Evolutionary conservation across 495 filamentous ascomycete genomes (phyloP), one percentile per base, ranked within the genome.

Genomic region (Penicillium verhagenii): DNA sequence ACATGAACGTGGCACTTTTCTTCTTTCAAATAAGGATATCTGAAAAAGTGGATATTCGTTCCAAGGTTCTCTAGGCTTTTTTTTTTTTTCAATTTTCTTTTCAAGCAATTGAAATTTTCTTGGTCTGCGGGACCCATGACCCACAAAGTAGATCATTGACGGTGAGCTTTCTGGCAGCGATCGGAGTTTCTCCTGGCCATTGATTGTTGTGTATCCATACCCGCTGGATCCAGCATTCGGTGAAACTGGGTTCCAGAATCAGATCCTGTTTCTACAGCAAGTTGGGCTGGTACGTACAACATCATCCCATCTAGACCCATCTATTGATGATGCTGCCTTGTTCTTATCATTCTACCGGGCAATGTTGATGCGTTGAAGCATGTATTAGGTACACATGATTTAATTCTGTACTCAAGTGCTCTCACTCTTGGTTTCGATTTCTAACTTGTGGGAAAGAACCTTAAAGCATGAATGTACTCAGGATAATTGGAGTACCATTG

Each of bases 61-160:
- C 35, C 56, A 56, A 63, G 59, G 60, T 60, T 50, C 53, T 54
- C 37, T 58, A 48, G 48, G 35, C 43, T 56, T 60, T 57, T 28
- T 24, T 21, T 16, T 37, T 49, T 52, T 57, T 52, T 39, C 37
- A 39, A 14, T n/a, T 33, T 33, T 33, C 9, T 31, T 35, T 35
- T 16, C n/a, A n/a, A 35, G 14, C 13, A 35, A 35, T 35, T 35
- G 33, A 35, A 35, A n/a, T 35, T 33, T 35, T 35, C 33, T 35
- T 35, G 13, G 33, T 43, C 37, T 46, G 16, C 33, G 48, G 39
- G 59, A 52, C 59, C 63, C 63, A 56, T 56, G 37, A 39, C 33
- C 37, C 9, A 38, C 23, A 19, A n/a, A 56, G 57, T 39, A 57
- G 58, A 65, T 67, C 58, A 60, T 56, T 31, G 50, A 58, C 50